A percentile compares a stretch with the other conserved stretches of the same genome.
Conservation (phyloP, 2,329 filamentous ascomycete species). For the Botrytis elliptica region DNA sequence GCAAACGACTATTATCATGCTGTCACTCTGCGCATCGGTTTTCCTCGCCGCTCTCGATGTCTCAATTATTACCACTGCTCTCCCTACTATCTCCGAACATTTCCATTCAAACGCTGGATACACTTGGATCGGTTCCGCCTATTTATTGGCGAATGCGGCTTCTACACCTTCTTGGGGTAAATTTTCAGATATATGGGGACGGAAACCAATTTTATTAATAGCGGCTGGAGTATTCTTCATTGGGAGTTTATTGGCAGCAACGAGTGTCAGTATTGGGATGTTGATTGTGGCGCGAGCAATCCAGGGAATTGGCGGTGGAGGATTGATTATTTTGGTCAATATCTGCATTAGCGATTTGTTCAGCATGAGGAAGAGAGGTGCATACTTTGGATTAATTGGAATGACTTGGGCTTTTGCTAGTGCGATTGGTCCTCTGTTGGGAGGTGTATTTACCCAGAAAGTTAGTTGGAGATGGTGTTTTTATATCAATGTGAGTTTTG, state of each 20-base stretch:
- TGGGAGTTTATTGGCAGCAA: slow-evolving; percentile 51
- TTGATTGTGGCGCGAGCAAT: slow-evolving; percentile 46
- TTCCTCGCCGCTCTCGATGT: slow-evolving; percentile 40
- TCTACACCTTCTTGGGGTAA: slow-evolving; percentile 65
- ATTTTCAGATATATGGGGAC: slow-evolving; percentile 57
- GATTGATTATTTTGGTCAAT: slow-evolving; percentile 53
- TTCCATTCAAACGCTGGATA: slow-evolving; percentile 54
- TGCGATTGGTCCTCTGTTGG: slow-evolving; percentile 63
- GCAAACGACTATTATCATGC: slow-evolving; percentile 38
- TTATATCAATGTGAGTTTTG: slow-evolving; percentile 36
- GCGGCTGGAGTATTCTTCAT: slow-evolving; percentile 52
- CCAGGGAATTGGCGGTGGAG: slow-evolving; percentile 48
- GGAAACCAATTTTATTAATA: slow-evolving; percentile 52
- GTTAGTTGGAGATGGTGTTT: slow-evolving; percentile 61
- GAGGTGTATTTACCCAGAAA: slow-evolving; percentile 63
- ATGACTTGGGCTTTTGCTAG: slow-evolving; percentile 62
- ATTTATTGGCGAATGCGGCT: slow-evolving; percentile 67
- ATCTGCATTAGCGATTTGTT: slow-evolving; percentile 56
- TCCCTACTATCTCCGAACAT: slow-evolving; percentile 57
- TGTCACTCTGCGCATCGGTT: slow-evolving; percentile 37
- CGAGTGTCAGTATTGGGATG: slow-evolving; percentile 46
- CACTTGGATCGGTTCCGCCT: slow-evolving; percentile 75
- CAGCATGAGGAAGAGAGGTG: slow-evolving; percentile 45
- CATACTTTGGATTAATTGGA: slow-evolving; percentile 63
- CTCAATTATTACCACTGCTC: slow-evolving; percentile 60